Base-by-base conservation (phyloP, 352 stramenopile genomes). In the Phytopythium mirpurense region DNA sequence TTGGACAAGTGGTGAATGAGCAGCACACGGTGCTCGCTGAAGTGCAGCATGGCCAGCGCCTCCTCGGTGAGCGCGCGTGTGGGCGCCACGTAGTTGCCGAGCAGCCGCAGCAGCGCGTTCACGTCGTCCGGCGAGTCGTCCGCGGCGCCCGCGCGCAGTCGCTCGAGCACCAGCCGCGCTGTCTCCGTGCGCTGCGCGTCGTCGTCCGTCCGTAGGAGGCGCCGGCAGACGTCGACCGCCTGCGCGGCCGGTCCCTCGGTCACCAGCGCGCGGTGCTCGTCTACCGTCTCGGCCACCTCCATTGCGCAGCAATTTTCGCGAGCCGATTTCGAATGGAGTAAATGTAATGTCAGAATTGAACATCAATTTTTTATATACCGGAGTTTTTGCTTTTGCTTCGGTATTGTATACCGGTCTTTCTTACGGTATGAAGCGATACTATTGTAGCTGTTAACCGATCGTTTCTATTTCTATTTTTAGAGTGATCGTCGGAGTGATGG, bases 1-100 rank as follows among this genome's bases (percentile, higher is more conserved):
- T 89, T 89, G 24, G 83, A 69, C 43, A 94, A 53, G 54, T 94
- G 79, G 62, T 94, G 73, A 34, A 94, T 88, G 16, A 94, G 60
- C 24, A 88, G 64, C 56, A 87, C 76, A 31, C 79, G 79, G 51
- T 91, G 79, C 15, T 90, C 74, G 23, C 67, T 81, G 50, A 86
- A 86, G 26, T 89, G 72, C 21, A 94, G 63, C 58, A 94, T 59
- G 34, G 79, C 69, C 12, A 92, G 53, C 23, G 83, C 59, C 31
- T 90, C 79, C 56, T 88, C 79, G 6, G 83, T 91, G n/a, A 94
- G 61, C 48, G 79, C 70, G 23, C 71, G 64, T 36, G 79, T 89
- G n/a, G 83, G 78, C 19, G 74, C 31, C 31, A 90, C 76, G 43
- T 86, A 74, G 54, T 89, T 86, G n/a, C 72, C 63, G 18, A 94